Conservation (phyloP, 345 rosid species). For the Kernera saxatilis region DNA sequence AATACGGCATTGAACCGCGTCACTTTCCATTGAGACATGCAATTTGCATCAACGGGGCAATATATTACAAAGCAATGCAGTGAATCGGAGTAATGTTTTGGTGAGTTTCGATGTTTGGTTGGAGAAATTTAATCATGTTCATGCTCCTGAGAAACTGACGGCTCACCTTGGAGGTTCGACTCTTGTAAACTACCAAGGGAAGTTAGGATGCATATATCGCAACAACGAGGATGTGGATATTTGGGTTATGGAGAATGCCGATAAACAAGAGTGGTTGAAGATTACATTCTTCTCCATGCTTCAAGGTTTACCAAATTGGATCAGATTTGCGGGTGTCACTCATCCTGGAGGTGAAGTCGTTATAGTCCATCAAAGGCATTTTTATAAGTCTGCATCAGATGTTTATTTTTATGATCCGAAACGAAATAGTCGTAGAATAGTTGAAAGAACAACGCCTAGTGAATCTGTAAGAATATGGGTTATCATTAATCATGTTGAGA, state of each 20-base stretch:
- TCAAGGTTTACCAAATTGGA: neutral
- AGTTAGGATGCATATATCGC: neutral
- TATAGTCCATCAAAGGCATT: neutral
- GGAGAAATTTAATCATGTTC: neutral
- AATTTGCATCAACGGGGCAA: neutral
- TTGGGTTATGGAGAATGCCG: conserved; percentile 1
- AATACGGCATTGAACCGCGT: neutral
- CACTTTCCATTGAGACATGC: neutral
- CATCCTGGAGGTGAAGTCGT: neutral
- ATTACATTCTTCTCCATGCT: neutral
- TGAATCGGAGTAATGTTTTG: neutral
- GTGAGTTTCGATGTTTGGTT: neutral
- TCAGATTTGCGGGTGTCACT: neutral
- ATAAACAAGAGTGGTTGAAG: neutral
- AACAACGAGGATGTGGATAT: neutral
- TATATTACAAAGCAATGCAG: neutral
- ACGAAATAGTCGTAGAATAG: neutral
- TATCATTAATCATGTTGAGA: neutral
- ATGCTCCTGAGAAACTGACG: neutral
- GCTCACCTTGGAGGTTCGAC: rapidly evolving
- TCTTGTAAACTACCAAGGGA: neutral
- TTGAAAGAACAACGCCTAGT: neutral
- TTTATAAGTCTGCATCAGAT: rapidly evolving
- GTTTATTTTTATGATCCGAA: neutral
- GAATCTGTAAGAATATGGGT: neutral